Conservation (phyloP, 192 early-diverging fungal species). For the Globomyces pollinis-pini region DNA sequence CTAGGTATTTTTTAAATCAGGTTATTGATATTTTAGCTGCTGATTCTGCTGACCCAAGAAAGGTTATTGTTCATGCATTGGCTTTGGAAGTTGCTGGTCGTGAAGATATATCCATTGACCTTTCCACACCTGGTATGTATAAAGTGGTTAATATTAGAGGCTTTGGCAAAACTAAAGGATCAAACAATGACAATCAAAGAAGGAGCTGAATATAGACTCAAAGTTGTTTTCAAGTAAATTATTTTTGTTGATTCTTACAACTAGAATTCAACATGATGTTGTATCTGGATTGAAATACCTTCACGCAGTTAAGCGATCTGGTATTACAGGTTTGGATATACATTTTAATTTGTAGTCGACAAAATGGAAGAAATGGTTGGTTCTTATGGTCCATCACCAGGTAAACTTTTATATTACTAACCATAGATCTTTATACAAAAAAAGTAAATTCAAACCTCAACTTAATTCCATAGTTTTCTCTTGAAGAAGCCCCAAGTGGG, state of each 20-base stretch:
- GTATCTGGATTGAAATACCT: conserved; percentile 92
- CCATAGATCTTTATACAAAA: conserved; percentile 12
- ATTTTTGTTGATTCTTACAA: too few species aligned
- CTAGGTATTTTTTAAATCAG: too few species aligned
- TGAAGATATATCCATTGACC: conserved; percentile 65
- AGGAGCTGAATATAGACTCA: conserved; percentile 86
- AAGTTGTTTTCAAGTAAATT: conserved; percentile 91
- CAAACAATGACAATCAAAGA: conserved; percentile 89
- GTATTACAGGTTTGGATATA: conserved; percentile 48
- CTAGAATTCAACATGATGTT: conserved; percentile 89
- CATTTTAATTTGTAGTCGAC: conserved; percentile 69
- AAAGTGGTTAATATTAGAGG: conserved; percentile 26
- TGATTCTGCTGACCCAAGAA: conserved; percentile 54
- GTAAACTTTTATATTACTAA: too few species aligned
- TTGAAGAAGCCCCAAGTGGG: conserved; percentile 84
- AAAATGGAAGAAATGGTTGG: conserved; percentile 95
- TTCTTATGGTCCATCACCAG: conserved; percentile 77
- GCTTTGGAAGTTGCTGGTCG: conserved; percentile 68
- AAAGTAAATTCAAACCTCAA: conserved; percentile 2
- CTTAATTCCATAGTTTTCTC: conserved; percentile 59
- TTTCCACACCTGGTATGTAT: conserved; percentile 63
- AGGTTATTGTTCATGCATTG: conserved; percentile 68
- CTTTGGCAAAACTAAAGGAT: conserved; percentile 60
- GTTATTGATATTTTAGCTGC: not conserved
- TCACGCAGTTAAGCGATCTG: conserved; percentile 83